phyloP scores from a whole-genome alignment of 108 stramenopile genomes.

The Pseudonitzschia multiseries region DNA sequence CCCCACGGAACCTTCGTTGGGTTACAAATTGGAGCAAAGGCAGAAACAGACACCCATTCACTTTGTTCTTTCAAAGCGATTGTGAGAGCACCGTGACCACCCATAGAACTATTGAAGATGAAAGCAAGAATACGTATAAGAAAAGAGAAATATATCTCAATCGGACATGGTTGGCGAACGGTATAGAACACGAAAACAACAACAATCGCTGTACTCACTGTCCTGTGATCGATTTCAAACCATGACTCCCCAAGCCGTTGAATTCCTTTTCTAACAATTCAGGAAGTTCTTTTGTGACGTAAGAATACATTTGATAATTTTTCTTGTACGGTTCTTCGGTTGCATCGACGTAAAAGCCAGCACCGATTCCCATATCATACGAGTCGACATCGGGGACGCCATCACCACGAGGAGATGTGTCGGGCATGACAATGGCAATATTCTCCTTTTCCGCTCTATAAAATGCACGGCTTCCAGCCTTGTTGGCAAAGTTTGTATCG shows the following conservation, averaged over 20 bases:
- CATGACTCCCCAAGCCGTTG: slow-evolving; percentile 38
- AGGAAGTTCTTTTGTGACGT: slow-evolving; percentile 91
- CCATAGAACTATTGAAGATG: slow-evolving; percentile 38
- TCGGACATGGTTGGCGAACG: too few relatives aligned
- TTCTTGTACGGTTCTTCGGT: slow-evolving; percentile 72
- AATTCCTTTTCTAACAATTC: slow-evolving; percentile 61
- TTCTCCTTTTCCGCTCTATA: slow-evolving; percentile 68
- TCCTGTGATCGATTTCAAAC: slow-evolving; percentile 73
- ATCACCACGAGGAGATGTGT: slow-evolving; percentile 94
- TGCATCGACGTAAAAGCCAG: slow-evolving; percentile 98
- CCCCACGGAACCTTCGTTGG: slow-evolving; percentile 93
- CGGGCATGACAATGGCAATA: slow-evolving; percentile 93
- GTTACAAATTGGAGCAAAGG: slow-evolving; percentile 96
- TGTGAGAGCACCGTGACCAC: slow-evolving; percentile 91
- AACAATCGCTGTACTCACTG: too few relatives aligned
- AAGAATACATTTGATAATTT: slow-evolving; percentile 96
- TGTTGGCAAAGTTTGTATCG: slow-evolving; percentile 93
- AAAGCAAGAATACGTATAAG: background rate
- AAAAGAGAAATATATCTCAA: slow-evolving; percentile 4
- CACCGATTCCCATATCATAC: slow-evolving; percentile 96
- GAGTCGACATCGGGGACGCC: slow-evolving; percentile 76
- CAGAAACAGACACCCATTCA: slow-evolving; percentile 71
- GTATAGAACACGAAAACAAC: too few relatives aligned
- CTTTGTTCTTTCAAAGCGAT: slow-evolving; percentile 71
- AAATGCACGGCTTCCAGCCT: slow-evolving; percentile 80